A percentile compares a stretch with the other conserved stretches of the same genome.
These are phyloP conservation scores for Acacia melanoxylon DNA, from an alignment of 306 rosid genomes.

Conservation along the genomic window DNA sequence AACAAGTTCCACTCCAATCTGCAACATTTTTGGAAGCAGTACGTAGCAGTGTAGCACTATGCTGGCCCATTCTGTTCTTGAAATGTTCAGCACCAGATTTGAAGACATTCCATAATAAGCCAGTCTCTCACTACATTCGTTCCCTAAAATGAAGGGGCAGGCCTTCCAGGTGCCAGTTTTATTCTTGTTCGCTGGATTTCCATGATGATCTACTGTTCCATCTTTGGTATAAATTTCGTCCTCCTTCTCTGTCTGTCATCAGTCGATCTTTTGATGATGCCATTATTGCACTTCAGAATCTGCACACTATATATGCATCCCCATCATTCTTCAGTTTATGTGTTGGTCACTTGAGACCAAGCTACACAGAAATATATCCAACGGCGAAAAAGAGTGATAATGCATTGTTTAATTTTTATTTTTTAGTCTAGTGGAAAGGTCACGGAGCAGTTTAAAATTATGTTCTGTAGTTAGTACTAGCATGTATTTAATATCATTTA, in stretches of 20 bases:
- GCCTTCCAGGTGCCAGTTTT: constrained; percentile 86
- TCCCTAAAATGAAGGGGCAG: constrained; percentile 81
- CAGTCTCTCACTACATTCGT: constrained; percentile 80
- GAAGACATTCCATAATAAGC: constrained; percentile 83
- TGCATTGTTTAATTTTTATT: not conserved
- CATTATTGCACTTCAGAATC: constrained; percentile 44
- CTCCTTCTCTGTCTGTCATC: constrained; percentile 44
- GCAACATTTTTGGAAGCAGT: constrained; percentile 59
- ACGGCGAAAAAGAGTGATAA: not conserved
- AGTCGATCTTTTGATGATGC: constrained; percentile 19
- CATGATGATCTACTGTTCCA: constrained; percentile 62
- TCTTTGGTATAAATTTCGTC: constrained; percentile 53
- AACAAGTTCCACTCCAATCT: constrained; percentile 80
- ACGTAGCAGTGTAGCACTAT: no score
- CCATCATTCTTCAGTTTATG: not conserved
- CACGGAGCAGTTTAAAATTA: no score
- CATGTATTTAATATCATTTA: no score
- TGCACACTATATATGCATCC: not conserved
- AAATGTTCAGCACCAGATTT: constrained; percentile 69
- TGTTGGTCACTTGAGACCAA: no score
- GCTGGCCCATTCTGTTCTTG: constrained; percentile 51
- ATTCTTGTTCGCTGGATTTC: constrained; percentile 65
- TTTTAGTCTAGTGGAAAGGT: no score
- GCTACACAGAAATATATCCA: not conserved
- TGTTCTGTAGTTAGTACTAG: no score